Evolutionary conservation across 371 early-diverging fungal genomes (phyloP).

Genomic region (Amoeboaphelidium occidentale): DNA sequence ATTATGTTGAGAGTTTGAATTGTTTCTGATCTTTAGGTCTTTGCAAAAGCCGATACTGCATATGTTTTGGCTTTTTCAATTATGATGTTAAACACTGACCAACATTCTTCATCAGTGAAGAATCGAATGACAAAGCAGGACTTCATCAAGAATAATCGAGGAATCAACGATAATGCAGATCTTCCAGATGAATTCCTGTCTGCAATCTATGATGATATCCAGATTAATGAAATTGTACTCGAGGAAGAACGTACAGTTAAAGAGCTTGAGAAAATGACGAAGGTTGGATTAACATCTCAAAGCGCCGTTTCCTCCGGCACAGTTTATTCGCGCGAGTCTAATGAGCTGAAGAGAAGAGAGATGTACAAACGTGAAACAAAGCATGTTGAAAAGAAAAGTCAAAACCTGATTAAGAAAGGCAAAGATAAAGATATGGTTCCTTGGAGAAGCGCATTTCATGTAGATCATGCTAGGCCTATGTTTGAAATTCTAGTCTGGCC

Average conservation of each 20-base stretch:
- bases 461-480: conserved; percentile 23
- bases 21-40: no score
- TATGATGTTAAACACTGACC: conserved; percentile 38
- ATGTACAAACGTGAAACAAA: conserved; percentile 19
- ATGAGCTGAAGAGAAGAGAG: conserved; percentile 20
- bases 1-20: conserved; percentile 6
- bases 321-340: conserved; percentile 10
- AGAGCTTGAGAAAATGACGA: conserved; percentile 9
- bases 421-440: conserved; percentile 6
- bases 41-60: conserved; percentile 28
- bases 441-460: conserved; percentile 9
- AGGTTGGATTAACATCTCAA: background rate
- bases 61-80: conserved; percentile 33
- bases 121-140: conserved; percentile 26
- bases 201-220: conserved; percentile 22
- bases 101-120: conserved; percentile 27
- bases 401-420: conserved; percentile 10
- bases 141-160: conserved; percentile 26
- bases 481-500: conserved; percentile 20
- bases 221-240: conserved; percentile 22
- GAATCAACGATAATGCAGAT: conserved; percentile 22
- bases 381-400: conserved; percentile 21
- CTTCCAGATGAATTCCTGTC: conserved; percentile 19
- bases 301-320: background rate
- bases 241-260: conserved; percentile 20